A percentile compares a stretch with the other conserved stretches of the same genome.
Conservation (phyloP, 148 eudicot species). For the Amaranthus hypochondriacus region DNA sequence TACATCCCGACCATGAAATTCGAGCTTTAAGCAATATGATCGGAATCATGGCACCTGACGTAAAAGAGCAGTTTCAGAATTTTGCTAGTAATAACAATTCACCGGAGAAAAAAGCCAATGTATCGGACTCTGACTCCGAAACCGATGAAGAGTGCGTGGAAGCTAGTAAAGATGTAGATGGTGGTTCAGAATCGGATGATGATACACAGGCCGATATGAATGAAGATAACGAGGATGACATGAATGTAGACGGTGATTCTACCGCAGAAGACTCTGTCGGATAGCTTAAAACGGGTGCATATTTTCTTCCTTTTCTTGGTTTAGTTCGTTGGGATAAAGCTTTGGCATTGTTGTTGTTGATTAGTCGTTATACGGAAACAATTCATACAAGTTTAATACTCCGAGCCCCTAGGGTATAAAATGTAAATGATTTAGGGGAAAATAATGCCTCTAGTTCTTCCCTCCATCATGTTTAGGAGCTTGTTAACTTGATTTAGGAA, state of each 20-base stretch:
- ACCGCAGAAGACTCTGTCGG: conserved; percentile 74
- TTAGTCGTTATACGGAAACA: background rate
- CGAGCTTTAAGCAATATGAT: conserved; percentile 69
- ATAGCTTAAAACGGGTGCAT: conserved; percentile 7
- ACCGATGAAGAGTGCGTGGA: conserved; percentile 50
- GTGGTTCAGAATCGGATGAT: conserved; percentile 42
- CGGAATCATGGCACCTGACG: conserved; percentile 75
- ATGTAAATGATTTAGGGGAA: conserved; percentile 10
- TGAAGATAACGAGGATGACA: conserved; percentile 29
- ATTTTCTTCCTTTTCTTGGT: background rate
- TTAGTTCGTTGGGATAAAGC: background rate
- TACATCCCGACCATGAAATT: conserved; percentile 40
- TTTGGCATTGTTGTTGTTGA: background rate
- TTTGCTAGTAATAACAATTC: conserved; percentile 26
- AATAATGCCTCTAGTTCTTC: background rate
- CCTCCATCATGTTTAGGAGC: background rate
- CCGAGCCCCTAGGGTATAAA: conserved; percentile 14
- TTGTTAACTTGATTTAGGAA: background rate
- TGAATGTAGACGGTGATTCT: conserved; percentile 61
- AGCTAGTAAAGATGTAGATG: conserved; percentile 35
- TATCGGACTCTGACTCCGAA: conserved; percentile 59
- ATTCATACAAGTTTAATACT: background rate
- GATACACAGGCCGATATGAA: conserved; percentile 44
- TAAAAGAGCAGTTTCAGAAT: conserved; percentile 57
- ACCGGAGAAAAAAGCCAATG: conserved; percentile 32